A percentile compares a stretch with the other conserved stretches of the same genome.
phyloP scores from a whole-genome alignment of 495 filamentous ascomycete species.

The Penicilliopsis zonata region DNA sequence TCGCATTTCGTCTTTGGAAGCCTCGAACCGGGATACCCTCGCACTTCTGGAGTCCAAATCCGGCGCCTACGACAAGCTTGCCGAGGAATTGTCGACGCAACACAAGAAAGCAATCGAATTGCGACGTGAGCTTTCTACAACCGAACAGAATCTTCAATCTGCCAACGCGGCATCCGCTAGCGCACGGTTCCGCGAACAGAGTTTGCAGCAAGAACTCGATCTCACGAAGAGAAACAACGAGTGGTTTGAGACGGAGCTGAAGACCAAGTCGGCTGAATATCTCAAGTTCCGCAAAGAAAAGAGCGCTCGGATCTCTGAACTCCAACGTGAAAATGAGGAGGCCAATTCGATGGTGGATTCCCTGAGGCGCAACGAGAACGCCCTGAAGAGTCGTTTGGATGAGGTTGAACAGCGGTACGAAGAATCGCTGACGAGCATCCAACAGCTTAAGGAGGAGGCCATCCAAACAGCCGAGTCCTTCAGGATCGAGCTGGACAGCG shows the following conservation, averaged over 20 bases:
- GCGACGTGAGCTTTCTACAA: slow-evolving; percentile 61
- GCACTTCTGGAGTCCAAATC: slow-evolving; percentile 82
- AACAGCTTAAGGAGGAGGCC: slow-evolving; percentile 72
- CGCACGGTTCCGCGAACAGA: slow-evolving; percentile 78
- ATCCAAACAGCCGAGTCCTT: slow-evolving; percentile 70
- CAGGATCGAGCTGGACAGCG: slow-evolving; percentile 67
- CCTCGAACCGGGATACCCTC: slow-evolving; percentile 80
- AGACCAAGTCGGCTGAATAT: slow-evolving; percentile 74
- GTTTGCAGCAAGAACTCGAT: slow-evolving; percentile 78
- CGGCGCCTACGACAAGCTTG: slow-evolving; percentile 70
- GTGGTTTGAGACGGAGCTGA: slow-evolving; percentile 81
- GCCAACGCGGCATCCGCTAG: slow-evolving; percentile 64
- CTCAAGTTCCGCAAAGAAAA: slow-evolving; percentile 94
- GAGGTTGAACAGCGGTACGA: slow-evolving; percentile 80
- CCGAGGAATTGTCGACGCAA: slow-evolving; percentile 72
- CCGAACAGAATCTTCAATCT: slow-evolving; percentile 72
- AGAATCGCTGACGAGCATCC: slow-evolving; percentile 65
- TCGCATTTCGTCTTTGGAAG: slow-evolving; percentile 75
- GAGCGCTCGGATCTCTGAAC: slow-evolving; percentile 67
- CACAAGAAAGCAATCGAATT: slow-evolving; percentile 81
- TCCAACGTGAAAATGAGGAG: slow-evolving; percentile 84
- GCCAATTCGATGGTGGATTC: slow-evolving; percentile 61
- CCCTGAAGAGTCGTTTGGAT: slow-evolving; percentile 65
- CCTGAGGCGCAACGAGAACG: slow-evolving; percentile 64
- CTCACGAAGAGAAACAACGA: slow-evolving; percentile 78